A percentile compares a stretch with the other conserved stretches of the same genome.
These are phyloP conservation scores for Parasarocladium wereldwijsianum DNA, from an alignment of 2,329 filamentous ascomycete species.

Conservation along the genomic window DNA sequence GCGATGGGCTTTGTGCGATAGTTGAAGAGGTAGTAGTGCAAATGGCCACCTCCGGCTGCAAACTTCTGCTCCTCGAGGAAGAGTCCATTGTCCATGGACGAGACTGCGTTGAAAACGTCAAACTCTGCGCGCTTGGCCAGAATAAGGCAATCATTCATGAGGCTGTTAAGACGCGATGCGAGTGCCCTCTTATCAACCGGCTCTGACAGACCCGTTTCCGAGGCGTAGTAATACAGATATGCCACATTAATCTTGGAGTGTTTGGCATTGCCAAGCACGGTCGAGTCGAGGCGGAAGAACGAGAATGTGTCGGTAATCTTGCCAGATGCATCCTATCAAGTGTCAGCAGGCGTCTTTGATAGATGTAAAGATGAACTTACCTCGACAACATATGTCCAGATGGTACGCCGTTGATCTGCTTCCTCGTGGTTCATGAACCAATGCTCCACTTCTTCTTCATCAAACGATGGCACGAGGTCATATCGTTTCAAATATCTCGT, in stretches of 20 bases:
- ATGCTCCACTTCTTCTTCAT: constrained; percentile 67
- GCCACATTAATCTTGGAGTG: constrained; percentile 73
- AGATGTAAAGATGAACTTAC: constrained; percentile 21
- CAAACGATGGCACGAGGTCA: constrained; percentile 72
- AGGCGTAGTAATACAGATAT: constrained; percentile 95
- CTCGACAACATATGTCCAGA: constrained; percentile 90
- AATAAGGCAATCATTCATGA: constrained; percentile 77
- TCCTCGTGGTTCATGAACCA: constrained; percentile 62
- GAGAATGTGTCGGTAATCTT: constrained; percentile 94
- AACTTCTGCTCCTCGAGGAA: constrained; percentile 94
- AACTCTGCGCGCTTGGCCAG: constrained; percentile 72
- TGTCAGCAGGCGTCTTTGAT: not conserved
- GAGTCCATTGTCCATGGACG: constrained; percentile 81
- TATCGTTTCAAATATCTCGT: constrained; percentile 66
- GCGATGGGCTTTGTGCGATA: constrained; percentile 76
- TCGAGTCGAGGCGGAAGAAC: constrained; percentile 90
- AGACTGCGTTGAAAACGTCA: constrained; percentile 93
- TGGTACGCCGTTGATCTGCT: constrained; percentile 54
- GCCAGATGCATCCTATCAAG: constrained; percentile 39
- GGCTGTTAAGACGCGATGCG: constrained; percentile 60
- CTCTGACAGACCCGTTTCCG: constrained; percentile 55
- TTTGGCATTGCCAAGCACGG: constrained; percentile 68
- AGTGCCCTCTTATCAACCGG: constrained; percentile 42
- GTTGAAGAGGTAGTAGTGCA: constrained; percentile 97
- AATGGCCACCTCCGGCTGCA: constrained; percentile 79